These are phyloP conservation scores for Alternaria metachromatica DNA, from an alignment of 2,329 filamentous ascomycete species.

Conservation along the genomic window DNA sequence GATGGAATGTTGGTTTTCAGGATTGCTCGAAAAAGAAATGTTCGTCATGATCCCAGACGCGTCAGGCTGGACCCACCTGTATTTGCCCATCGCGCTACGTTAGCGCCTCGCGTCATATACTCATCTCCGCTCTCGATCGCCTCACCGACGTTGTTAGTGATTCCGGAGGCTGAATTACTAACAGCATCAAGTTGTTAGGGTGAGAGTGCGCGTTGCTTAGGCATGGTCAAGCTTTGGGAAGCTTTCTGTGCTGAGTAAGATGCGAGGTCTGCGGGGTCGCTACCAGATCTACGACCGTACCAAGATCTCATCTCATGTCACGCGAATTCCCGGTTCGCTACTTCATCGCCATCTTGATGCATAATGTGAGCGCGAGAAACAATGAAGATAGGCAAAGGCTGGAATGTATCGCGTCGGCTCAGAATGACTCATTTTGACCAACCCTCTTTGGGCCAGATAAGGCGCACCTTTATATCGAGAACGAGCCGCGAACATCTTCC, in stretches of 20 bases:
- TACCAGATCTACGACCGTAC: background rate
- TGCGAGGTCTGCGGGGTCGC: background rate
- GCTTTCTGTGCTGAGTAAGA: background rate
- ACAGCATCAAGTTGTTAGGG: background rate
- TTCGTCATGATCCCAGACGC: background rate
- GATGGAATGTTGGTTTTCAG: background rate
- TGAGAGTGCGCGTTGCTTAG: background rate
- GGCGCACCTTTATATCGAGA: background rate
- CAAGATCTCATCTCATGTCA: background rate
- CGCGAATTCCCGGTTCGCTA: background rate
- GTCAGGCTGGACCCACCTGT: background rate
- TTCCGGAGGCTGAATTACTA: background rate
- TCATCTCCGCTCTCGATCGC: background rate
- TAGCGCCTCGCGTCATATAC: background rate
- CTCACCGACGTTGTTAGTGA: background rate
- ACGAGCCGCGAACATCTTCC: too few relatives aligned
- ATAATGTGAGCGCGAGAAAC: background rate
- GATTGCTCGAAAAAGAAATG: background rate
- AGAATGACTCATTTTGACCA: background rate
- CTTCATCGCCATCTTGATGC: background rate
- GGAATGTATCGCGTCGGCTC: background rate
- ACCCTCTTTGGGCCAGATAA: background rate
- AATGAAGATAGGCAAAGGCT: background rate
- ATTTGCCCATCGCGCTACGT: background rate
- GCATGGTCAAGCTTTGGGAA: background rate